Evolutionary conservation across 2,329 filamentous ascomycete genomes (phyloP), one percentile per base, ranked within the genome.

Genomic region (Cordyceps javanica): DNA sequence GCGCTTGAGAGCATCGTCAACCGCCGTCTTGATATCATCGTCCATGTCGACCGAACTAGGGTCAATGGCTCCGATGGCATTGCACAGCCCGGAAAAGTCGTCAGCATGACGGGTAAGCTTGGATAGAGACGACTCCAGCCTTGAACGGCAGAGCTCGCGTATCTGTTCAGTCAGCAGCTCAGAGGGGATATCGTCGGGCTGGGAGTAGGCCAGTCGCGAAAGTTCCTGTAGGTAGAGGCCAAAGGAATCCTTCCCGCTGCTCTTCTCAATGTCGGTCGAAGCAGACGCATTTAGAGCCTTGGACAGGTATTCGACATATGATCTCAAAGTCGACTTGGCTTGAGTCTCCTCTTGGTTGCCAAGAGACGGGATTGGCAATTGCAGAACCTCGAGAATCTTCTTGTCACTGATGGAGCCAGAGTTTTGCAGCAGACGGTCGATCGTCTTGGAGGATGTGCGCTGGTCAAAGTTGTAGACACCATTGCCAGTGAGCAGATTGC

Each of bases 381-480:
- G 70, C 34, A 85, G 70, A 28, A 79, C 69, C 28, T 75, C 70
- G 36, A 86, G 69, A n/a, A 80, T 71, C 16, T 72, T 69, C 57
- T 82, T 77, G 23, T 86, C 76, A 34, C 86, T 82, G 21, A 80
- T 70, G 4, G 77, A 72, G 25, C 82, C 81, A 9, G 83, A 80
- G 44, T 80, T 79, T 54, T 84, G 78, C 5, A 95, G 72, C 2
- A 94, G 77, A 61, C 82, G 87, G 64, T 95, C 90, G 1, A 96
- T 75, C 0, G 90, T 93, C 72, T 93, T 96, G 2, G 87, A 88
- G 69, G 89, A 94, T 1, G 92, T 96, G 58, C 88, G 79, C 62
- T 89, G 86, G 67, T 97, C 94, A 66, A 97, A 94, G 67, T 88
- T 90, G 63, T 90, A 85, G 2, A 81, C 81, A 2, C 90, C 89